A percentile compares a stretch with the other conserved stretches of the same genome.
These are phyloP conservation scores for Candida chauliodis DNA, from an alignment of 805 yeast genomes.

Conservation along the genomic window DNA sequence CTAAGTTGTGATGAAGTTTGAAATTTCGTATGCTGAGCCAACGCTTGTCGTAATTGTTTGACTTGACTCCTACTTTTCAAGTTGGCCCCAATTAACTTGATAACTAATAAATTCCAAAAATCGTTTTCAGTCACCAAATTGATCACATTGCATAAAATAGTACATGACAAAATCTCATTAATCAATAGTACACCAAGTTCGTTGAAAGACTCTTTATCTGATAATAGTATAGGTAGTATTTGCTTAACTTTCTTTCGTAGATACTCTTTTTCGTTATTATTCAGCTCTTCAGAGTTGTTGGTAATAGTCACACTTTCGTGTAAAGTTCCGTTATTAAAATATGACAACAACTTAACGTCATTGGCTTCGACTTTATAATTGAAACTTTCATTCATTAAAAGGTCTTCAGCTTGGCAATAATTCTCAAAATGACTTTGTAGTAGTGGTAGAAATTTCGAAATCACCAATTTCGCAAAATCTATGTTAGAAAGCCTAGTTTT, in stretches of 20 bases:
- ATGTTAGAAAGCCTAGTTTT: conserved; percentile 37
- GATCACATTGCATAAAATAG: conserved; percentile 48
- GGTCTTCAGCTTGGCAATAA: conserved; percentile 43
- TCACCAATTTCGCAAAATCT: conserved; percentile 56
- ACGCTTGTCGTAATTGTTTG: conserved; percentile 61
- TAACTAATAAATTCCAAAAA: conserved; percentile 66
- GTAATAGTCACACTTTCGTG: conserved; percentile 52
- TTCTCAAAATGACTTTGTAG: conserved; percentile 59
- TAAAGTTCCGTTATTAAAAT: conserved; percentile 48
- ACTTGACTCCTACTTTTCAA: conserved; percentile 75
- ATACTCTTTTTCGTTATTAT: conserved; percentile 46
- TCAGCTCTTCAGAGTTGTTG: background rate
- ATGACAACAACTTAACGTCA: conserved; percentile 40
- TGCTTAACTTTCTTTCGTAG: conserved; percentile 39
- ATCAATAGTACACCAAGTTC: conserved; percentile 47
- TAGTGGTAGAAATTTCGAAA: conserved; percentile 59
- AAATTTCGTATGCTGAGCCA: conserved; percentile 55
- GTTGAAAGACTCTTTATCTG: conserved; percentile 44
- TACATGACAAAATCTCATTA: conserved; percentile 59
- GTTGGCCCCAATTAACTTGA: conserved; percentile 56
- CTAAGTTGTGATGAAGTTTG: background rate
- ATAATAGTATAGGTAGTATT: conserved; percentile 49
- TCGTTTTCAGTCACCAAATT: conserved; percentile 66
- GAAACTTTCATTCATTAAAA: conserved; percentile 22
- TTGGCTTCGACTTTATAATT: conserved; percentile 13